Evolutionary conservation across 1,284 basidiomycete genomes (phyloP).

Genomic region (Leucoagaricus sp.): DNA sequence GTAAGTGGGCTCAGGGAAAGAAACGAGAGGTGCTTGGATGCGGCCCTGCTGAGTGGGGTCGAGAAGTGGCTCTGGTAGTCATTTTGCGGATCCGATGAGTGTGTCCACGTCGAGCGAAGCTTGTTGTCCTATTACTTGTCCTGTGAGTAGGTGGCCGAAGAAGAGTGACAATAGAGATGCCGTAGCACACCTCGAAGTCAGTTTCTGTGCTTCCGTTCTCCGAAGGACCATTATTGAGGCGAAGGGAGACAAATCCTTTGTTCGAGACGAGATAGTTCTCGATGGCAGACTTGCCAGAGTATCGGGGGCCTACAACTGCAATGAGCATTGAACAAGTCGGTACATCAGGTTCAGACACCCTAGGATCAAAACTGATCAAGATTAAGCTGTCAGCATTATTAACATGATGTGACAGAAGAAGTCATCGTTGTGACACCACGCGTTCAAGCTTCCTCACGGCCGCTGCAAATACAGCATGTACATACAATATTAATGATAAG

Average conservation of each 20-base stretch:
- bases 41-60: background rate
- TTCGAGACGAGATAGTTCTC: constrained; percentile 66
- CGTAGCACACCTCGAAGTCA: constrained; percentile 8
- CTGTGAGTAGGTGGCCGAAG: background rate
- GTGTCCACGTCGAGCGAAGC: constrained; percentile 3
- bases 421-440: background rate
- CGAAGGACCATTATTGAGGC: constrained; percentile 22
- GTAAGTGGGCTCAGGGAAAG: constrained; percentile 32
- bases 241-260: constrained; percentile 55
- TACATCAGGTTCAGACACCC: background rate
- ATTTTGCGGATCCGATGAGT: background rate
- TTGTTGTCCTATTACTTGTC: constrained; percentile 6
- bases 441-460: too few species aligned
- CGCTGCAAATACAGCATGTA: too few species aligned
- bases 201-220: background rate
- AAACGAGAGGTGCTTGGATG: constrained; percentile 31
- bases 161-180: background rate
- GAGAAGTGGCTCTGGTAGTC: constrained; percentile 7
- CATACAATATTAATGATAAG: too few species aligned
- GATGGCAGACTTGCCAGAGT: constrained; percentile 80
- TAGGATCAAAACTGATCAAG: background rate
- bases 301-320: constrained; percentile 83
- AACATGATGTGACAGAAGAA: background rate
- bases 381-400: background rate
- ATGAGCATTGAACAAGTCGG: constrained; percentile 55